Percentiles rank a stretch among this genome's conserved stretches.
Evolutionary conservation across 495 filamentous ascomycete species (phyloP).

Genomic region (Penicillium robsamsonii): DNA sequence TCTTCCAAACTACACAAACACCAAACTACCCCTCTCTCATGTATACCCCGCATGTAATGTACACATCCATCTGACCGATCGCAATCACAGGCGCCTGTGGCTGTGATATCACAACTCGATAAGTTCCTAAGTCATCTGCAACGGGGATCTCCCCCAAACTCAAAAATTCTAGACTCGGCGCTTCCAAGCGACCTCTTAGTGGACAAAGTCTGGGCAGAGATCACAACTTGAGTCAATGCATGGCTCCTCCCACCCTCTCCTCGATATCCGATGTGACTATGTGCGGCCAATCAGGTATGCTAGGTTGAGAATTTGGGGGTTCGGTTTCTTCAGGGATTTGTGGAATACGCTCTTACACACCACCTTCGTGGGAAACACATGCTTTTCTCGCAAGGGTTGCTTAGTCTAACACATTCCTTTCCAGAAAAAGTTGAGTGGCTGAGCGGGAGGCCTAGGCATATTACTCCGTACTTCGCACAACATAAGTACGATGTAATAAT

Average conservation of each 20-base stretch:
- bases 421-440: constrained; percentile 9
- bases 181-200: constrained; percentile 18
- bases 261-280: constrained; percentile 14
- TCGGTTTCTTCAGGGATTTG: too few species aligned
- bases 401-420: not conserved
- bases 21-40: not conserved
- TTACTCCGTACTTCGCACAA: not conserved
- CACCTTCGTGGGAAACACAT: constrained; percentile 6
- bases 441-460: not conserved
- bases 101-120: constrained; percentile 17
- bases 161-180: constrained; percentile 11
- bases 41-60: constrained; percentile 5
- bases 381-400: not conserved
- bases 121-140: constrained; percentile 9
- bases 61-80: constrained; percentile 21
- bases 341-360: not conserved
- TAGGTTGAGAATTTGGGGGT: not conserved
- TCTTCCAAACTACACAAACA: constrained; percentile 1
- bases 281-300: constrained; percentile 21
- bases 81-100: constrained; percentile 9
- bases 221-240: not conserved
- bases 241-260: constrained; percentile 9
- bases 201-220: constrained; percentile 3
- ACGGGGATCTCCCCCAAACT: constrained; percentile 8
- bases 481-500: not conserved